These are phyloP conservation scores for Trametes cinnabarina DNA, from an alignment of 768 basidiomycete species.

Conservation along the genomic window DNA sequence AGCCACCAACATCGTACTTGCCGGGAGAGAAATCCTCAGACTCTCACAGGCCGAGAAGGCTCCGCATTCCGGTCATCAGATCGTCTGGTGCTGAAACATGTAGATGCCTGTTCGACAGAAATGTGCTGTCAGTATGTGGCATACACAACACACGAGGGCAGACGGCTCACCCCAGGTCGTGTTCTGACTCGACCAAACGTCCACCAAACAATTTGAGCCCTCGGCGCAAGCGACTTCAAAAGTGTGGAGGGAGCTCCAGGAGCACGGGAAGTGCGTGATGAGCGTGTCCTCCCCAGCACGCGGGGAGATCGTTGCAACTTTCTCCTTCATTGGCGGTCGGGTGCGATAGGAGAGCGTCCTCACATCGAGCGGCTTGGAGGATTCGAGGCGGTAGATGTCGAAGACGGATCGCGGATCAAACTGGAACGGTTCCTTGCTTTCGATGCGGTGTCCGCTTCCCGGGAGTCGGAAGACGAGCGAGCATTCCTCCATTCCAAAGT, in stretches of 20 bases:
- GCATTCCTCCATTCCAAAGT: conserved; percentile 30
- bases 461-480: conserved; percentile 26
- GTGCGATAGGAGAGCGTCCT: conserved; percentile 21
- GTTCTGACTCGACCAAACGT: conserved; percentile 28
- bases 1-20: neutral
- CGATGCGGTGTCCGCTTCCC: conserved; percentile 4
- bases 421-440: conserved; percentile 18
- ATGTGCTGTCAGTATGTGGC: neutral
- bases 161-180: conserved; percentile 25
- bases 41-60: neutral
- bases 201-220: conserved; percentile 24
- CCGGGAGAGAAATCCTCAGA: neutral
- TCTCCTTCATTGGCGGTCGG: conserved; percentile 11
- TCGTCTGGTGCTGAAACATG: conserved; percentile 29
- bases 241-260: conserved; percentile 23
- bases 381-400: conserved; percentile 22
- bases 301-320: conserved; percentile 17
- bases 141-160: too few relatives aligned
- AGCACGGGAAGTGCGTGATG: conserved; percentile 25
- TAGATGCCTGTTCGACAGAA: conserved; percentile 20
- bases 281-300: conserved; percentile 18
- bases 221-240: conserved; percentile 22
- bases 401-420: conserved; percentile 8
- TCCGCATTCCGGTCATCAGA: neutral
- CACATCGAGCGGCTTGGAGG: conserved; percentile 18